phyloP scores from a whole-genome alignment of 1,284 basidiomycete species.

The Spongispora temasekensis region DNA sequence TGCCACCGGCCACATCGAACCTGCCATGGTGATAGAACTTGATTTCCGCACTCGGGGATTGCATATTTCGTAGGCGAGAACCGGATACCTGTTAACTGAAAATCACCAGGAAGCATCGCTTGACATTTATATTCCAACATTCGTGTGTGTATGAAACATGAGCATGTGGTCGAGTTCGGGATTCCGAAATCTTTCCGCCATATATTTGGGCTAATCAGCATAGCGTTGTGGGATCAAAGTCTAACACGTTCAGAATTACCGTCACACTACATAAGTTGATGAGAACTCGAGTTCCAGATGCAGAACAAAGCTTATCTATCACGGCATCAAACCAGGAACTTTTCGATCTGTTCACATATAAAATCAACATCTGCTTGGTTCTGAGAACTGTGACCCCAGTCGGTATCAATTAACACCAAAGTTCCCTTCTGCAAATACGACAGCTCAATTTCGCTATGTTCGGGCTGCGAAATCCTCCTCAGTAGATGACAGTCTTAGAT shows the following conservation, averaged over 20 bases:
- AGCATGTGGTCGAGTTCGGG: not conserved
- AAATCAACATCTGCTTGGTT: conserved; percentile 9
- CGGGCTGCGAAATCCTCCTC: conserved; percentile 40
- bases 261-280: no score
- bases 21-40: conserved; percentile 41
- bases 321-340: conserved; percentile 15
- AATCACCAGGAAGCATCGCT: not conserved
- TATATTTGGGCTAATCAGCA: no score
- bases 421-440: conserved; percentile 38
- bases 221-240: no score
- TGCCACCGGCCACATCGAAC: conserved; percentile 34
- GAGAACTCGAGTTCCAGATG: not conserved
- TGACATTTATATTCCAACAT: conserved; percentile 9
- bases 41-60: conserved; percentile 19
- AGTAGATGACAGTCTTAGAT: not conserved
- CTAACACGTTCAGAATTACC: no score
- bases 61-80: conserved; percentile 8
- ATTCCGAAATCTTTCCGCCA: not conserved
- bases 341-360: conserved; percentile 8
- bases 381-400: conserved; percentile 18
- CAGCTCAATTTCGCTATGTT: conserved; percentile 56
- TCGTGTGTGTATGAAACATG: not conserved
- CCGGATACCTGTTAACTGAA: not conserved
- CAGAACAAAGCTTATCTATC: not conserved
- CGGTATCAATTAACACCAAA: conserved; percentile 15